phyloP scores from a whole-genome alignment of 73 alveolate species.

The Stentor coeruleus region DNA sequence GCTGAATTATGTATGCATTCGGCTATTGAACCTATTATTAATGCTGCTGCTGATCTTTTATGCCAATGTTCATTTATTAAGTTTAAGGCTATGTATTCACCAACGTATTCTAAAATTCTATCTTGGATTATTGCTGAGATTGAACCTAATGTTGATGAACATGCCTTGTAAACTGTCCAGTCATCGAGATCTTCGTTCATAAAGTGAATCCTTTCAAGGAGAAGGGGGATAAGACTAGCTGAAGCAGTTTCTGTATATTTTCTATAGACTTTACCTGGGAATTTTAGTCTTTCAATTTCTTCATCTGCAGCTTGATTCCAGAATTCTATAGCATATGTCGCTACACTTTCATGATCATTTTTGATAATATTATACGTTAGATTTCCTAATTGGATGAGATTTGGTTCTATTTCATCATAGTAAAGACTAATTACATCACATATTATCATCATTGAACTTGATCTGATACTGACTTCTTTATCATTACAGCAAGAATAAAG shows the following conservation, averaged over 20 bases:
- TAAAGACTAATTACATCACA: background rate
- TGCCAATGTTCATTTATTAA: background rate
- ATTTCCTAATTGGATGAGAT: background rate
- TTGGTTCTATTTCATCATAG: background rate
- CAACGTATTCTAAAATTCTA: background rate
- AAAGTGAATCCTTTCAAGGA: background rate
- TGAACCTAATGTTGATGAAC: background rate
- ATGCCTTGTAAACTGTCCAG: background rate
- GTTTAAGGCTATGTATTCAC: background rate
- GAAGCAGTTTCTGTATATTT: background rate
- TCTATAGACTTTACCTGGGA: background rate
- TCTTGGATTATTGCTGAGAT: background rate
- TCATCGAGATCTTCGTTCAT: background rate
- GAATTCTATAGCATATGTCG: background rate
- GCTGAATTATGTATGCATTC: background rate
- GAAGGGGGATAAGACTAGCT: background rate
- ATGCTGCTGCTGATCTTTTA: background rate
- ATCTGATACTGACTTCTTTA: background rate
- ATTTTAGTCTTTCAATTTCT: constrained; percentile 12
- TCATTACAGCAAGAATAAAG: background rate
- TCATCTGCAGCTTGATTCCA: background rate
- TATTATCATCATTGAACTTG: background rate
- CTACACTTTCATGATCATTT: background rate
- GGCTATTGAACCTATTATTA: background rate
- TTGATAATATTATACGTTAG: background rate